A percentile compares a stretch with the other conserved stretches of the same genome.
Conservation (phyloP, 305 asterid genomes). For the Fraxinus greggii region DNA sequence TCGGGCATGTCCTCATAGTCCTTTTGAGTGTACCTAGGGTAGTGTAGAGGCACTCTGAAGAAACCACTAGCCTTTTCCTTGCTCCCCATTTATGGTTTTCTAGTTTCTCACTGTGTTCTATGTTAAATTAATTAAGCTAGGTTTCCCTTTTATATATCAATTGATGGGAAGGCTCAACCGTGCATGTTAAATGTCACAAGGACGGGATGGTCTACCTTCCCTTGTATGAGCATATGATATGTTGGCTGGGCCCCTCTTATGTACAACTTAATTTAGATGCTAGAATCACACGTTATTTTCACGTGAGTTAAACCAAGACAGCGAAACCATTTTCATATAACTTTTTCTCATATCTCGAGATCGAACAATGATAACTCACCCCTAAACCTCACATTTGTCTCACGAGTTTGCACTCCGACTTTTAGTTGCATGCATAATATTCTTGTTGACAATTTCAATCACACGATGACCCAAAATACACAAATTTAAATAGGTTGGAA, state of each 20-base stretch:
- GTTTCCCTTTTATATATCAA: background rate
- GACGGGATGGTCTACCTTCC: slow-evolving; percentile 51
- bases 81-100: slow-evolving; percentile 28
- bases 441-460: background rate
- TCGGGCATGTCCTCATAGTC: slow-evolving; percentile 63
- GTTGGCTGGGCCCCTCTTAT: background rate
- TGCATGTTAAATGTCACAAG: slow-evolving; percentile 33
- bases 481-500: background rate
- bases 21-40: slow-evolving; percentile 46
- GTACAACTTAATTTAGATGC: background rate
- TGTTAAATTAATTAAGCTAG: background rate
- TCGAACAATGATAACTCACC: background rate
- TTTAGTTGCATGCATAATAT: background rate
- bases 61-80: slow-evolving; percentile 13
- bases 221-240: background rate
- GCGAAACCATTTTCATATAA: background rate
- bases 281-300: background rate
- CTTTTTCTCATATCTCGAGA: background rate
- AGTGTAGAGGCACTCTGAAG: slow-evolving; percentile 63
- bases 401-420: background rate
- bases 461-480: background rate
- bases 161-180: background rate
- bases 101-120: background rate
- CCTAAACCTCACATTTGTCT: background rate
- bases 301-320: background rate